Evolutionary conservation across 2,329 filamentous ascomycete genomes (phyloP), one percentile per base, ranked within the genome.

Genomic region (Aspergillus viridinutans): DNA sequence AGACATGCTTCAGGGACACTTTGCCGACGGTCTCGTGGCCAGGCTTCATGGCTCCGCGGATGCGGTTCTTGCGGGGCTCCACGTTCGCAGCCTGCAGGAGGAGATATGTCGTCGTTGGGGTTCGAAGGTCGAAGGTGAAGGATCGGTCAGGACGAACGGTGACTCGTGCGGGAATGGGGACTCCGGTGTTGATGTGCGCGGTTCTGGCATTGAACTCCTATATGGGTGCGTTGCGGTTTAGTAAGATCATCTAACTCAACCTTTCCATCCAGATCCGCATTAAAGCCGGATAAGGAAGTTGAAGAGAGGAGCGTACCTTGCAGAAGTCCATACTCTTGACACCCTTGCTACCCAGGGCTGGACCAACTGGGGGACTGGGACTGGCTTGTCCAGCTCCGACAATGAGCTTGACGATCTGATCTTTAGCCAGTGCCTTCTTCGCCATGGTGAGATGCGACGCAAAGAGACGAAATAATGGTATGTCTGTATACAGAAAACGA

Each of bases 271-370:
- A 35, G 32, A 35, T 38, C 14, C 32, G 14, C 1, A 6, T 17
- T 38, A 17, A 35, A 17, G 14, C 32, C 5, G 14, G 17, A 38
- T 2, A 38, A 17, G 6, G 14, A 17, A 6, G 12, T 35, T 32
- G 29, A 17, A 14, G 43, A 32, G 48, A 50, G 7, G 28, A 53
- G 42, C 71, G 56, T 74, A 96, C 93, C 84, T 97, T 97, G 86
- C 94, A 97, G 75, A 97, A 99, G 78, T 99, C 94, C 88, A 99
- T 99, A 57, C 90, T 95, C 81, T 99, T 99, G 61, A 99, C 90
- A 81, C 94, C 94, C 81, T 97, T 97, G 75, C 88, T 93, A 78
- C 94, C 94, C 64, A 99, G 84, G 54, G 94, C 94, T 57, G 94
- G 94, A 81, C 94, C 94, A 69, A 99, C 92, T 4, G 94, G 94